Conservation (phyloP, 768 basidiomycete genomes). For the Paxillus involutus region DNA sequence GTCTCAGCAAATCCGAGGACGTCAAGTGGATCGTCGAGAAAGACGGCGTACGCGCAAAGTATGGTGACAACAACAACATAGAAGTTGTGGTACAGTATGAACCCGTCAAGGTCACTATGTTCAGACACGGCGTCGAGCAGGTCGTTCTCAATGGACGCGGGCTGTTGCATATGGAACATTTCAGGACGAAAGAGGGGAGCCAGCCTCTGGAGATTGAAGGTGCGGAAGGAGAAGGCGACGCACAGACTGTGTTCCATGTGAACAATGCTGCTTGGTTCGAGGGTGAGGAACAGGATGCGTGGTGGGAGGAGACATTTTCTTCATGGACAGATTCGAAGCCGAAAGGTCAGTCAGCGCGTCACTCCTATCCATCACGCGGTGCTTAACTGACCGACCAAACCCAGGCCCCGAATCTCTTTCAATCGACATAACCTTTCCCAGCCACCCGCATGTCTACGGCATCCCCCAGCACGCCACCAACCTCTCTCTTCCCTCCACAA, state of each 20-base stretch:
- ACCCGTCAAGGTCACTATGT: conserved; percentile 74
- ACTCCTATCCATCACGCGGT: no score
- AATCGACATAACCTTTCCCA: conserved; percentile 91
- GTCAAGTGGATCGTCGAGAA: conserved; percentile 68
- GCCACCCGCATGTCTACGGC: conserved; percentile 88
- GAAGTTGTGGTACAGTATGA: conserved; percentile 71
- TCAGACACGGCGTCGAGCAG: conserved; percentile 75
- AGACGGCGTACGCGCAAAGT: conserved; percentile 60
- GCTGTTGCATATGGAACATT: conserved; percentile 97
- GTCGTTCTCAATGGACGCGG: conserved; percentile 88
- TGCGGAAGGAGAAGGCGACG: conserved; percentile 35
- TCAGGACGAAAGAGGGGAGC: conserved; percentile 61
- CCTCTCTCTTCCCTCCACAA: conserved; percentile 85
- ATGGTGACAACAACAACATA: conserved; percentile 61
- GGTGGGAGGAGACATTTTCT: conserved; percentile 87
- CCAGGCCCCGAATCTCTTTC: conserved; percentile 93
- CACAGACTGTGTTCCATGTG: conserved; percentile 54
- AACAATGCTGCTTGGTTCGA: conserved; percentile 81
- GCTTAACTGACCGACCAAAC: background rate
- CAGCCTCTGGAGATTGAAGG: conserved; percentile 40
- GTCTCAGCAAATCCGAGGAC: conserved; percentile 43
- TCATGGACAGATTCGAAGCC: conserved; percentile 94
- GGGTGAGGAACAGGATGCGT: conserved; percentile 77
- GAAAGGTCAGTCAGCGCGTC: conserved; percentile 60
- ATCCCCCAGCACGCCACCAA: conserved; percentile 96